phyloP scores from a whole-genome alignment of 371 early-diverging fungal genomes.

The Lichtheimia corymbifera region DNA sequence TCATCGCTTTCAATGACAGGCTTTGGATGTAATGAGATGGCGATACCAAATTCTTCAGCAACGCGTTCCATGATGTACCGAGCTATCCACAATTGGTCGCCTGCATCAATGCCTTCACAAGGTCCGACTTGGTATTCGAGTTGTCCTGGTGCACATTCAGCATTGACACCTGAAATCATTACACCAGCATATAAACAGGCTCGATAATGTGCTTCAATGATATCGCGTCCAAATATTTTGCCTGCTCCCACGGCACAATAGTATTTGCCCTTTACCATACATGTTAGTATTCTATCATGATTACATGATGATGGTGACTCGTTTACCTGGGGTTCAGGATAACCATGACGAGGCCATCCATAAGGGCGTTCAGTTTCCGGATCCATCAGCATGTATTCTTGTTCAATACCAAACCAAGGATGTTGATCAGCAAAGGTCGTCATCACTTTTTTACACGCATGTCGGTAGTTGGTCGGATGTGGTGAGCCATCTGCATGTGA shows the following conservation, averaged over 20 bases:
- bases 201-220: constrained; percentile 64
- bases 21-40: constrained; percentile 55
- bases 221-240: constrained; percentile 55
- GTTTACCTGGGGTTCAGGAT: constrained; percentile 59
- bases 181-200: constrained; percentile 63
- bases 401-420: constrained; percentile 68
- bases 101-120: constrained; percentile 57
- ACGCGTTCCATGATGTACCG: constrained; percentile 59
- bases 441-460: constrained; percentile 43
- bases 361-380: constrained; percentile 49
- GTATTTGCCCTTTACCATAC: constrained; percentile 37
- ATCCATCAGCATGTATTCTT: constrained; percentile 63
- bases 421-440: constrained; percentile 37
- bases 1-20: constrained; percentile 53
- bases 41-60: constrained; percentile 62
- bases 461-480: constrained; percentile 47
- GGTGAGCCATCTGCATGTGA: constrained; percentile 44
- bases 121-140: constrained; percentile 67
- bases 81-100: constrained; percentile 61
- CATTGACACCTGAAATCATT: constrained; percentile 58
- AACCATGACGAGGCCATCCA: constrained; percentile 64
- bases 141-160: constrained; percentile 63
- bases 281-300: neutral
- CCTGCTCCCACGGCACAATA: constrained; percentile 63
- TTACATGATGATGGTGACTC: constrained; percentile 13